Conservation (phyloP, 2,329 filamentous ascomycete genomes). For the Aspergillus sp. region DNA sequence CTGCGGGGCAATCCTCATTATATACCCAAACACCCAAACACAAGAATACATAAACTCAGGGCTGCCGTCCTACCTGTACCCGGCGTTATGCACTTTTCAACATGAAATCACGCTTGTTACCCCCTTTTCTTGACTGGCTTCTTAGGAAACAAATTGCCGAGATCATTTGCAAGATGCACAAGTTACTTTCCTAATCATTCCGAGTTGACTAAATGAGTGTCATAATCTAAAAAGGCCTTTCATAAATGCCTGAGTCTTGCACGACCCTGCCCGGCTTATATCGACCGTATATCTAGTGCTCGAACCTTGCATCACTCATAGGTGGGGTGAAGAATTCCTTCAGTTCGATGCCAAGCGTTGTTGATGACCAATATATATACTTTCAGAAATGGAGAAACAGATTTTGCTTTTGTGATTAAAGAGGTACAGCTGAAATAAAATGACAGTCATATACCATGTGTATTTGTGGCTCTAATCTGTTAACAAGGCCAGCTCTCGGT, state of each 20-base stretch:
- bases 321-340: not conserved
- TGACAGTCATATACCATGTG: not conserved
- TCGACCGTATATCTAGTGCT: too few relatives aligned
- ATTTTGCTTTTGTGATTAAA: not conserved
- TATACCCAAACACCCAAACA: conserved; percentile 23
- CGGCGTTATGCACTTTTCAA: not conserved
- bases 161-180: not conserved
- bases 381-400: not conserved
- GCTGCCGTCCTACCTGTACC: not conserved
- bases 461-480: not conserved
- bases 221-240: too few relatives aligned
- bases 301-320: not conserved
- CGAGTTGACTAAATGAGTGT: too few relatives aligned
- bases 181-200: too few relatives aligned
- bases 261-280: too few relatives aligned
- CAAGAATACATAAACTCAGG: conserved; percentile 7
- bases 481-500: not conserved
- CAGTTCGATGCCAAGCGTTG: not conserved
- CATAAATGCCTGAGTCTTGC: too few relatives aligned
- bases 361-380: not conserved
- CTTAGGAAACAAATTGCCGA: not conserved
- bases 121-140: not conserved
- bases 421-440: not conserved
- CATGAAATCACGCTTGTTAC: not conserved
- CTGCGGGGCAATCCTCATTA: conserved; percentile 6